Evolutionary conservation across 2,329 filamentous ascomycete genomes (phyloP), one percentile per base, ranked within the genome.

Genomic region (Zarea fungicola): DNA sequence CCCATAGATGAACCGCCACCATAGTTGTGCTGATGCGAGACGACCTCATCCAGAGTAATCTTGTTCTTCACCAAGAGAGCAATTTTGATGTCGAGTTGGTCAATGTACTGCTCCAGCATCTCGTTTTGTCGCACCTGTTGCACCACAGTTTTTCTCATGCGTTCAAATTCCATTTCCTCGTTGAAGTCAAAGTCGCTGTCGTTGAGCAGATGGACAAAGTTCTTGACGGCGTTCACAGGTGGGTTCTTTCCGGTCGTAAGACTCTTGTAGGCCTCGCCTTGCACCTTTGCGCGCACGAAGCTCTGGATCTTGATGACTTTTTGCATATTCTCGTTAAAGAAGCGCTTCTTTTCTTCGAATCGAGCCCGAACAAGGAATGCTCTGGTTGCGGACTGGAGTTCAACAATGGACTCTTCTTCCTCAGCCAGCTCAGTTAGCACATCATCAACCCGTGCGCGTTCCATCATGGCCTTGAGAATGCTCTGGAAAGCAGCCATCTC

Each of bases 181-280:
- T 99, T 95, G 68, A 99, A 99, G 64, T 99, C 93, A 60, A 99
- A 96, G 62, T 96, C 92, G 60, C 90, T 97, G 67, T 99, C 93
- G 61, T 97, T 99, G 50, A 99, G 82, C 31, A 99, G 77, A 65
- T 99, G 93, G 3, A 99, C 90, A 64, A 99, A 99, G 64, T 95
- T 95, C 74, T 97, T 96, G 63, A 99, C 89, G 1, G 95, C 96
- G 32, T 89, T 89, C 51, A 99, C 90, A 1, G 93, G 93, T 21
- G 93, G 93, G 62, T 97, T 97, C 71, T 96, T 96, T 52, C 93
- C 95, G 26, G 84, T 91, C 3, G 91, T 97, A 55, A 99, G 76
- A 64, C 89, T 96, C 78, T 96, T 96, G 75, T 99, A 99, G 2
- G 93, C 93, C 68, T 99, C 89, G 44, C 93, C 93, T 66, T 99